Conservation (phyloP, 768 basidiomycete species). For the Auriscalpium orientale region DNA sequence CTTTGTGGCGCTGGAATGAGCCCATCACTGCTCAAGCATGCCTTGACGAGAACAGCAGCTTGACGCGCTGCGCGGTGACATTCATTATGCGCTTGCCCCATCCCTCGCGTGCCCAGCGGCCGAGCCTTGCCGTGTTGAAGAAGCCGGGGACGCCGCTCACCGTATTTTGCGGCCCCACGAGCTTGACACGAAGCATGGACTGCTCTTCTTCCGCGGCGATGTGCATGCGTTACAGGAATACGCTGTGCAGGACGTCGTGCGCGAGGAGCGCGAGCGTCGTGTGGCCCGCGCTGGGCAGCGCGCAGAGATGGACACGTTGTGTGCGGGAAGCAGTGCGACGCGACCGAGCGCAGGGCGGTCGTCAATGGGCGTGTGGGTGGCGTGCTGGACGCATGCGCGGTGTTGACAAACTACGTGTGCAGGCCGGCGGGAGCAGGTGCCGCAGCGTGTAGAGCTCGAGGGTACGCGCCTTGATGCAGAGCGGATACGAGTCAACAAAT, state of each 20-base stretch:
- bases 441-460: constrained; percentile 38
- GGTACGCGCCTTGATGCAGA: constrained; percentile 44
- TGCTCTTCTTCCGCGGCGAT: background rate
- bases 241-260: constrained; percentile 40
- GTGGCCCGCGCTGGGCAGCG: background rate
- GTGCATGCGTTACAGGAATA: constrained; percentile 35
- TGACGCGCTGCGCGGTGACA: constrained; percentile 34
- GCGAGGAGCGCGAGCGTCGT: constrained; percentile 23
- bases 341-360: constrained; percentile 6
- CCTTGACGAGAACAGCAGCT: constrained; percentile 31
- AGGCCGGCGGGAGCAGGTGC: background rate
- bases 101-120: constrained; percentile 41
- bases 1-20: no score
- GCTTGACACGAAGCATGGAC: constrained; percentile 31
- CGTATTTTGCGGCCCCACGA: constrained; percentile 38
- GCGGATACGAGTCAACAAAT: constrained; percentile 41
- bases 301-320: constrained; percentile 33
- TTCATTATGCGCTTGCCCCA: constrained; percentile 46
- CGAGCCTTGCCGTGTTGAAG: constrained; percentile 40
- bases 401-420: background rate
- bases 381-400: constrained; percentile 24
- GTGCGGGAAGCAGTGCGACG: constrained; percentile 7
- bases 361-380: constrained; percentile 23
- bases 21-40: no score
- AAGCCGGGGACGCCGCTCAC: constrained; percentile 35